Evolutionary conservation across 2,329 filamentous ascomycete species (phyloP).

Genomic region (Pseudocercospora cruenta): DNA sequence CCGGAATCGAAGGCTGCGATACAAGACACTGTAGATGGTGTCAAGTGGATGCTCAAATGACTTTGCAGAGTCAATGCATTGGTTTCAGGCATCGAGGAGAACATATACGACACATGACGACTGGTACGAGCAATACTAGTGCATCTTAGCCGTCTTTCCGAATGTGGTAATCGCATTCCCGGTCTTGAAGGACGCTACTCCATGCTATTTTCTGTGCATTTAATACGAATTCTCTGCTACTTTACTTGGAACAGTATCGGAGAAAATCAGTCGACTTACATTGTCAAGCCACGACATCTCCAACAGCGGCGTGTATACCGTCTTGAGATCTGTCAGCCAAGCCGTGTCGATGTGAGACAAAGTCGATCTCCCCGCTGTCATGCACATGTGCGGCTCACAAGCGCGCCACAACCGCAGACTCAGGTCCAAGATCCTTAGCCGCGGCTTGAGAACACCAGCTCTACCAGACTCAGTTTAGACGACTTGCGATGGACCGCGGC

Average conservation of each 20-base stretch:
- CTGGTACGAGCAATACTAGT: background rate
- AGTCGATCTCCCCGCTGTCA: background rate
- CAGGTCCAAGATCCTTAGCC: background rate
- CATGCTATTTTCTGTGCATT: background rate
- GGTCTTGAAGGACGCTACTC: background rate
- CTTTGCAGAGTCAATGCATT: no score
- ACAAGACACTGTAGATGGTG: constrained; percentile 10
- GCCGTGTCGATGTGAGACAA: no score
- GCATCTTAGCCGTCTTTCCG: background rate
- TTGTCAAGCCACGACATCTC: background rate
- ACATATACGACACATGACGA: background rate
- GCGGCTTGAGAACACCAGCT: background rate
- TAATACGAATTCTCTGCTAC: background rate
- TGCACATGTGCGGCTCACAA: background rate
- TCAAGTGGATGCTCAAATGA: constrained; percentile 14
- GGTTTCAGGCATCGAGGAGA: background rate
- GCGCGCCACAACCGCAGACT: background rate
- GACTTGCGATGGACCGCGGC: background rate
- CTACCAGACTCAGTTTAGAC: background rate
- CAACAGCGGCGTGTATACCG: background rate
- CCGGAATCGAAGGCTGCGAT: constrained; percentile 4
- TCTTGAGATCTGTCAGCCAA: background rate
- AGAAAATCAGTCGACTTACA: background rate
- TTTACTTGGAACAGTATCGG: background rate
- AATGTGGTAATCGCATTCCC: background rate